Evolutionary conservation across 805 yeast genomes (phyloP), one percentile per base, ranked within the genome.

Genomic region (Cyberlindnera veronae): DNA sequence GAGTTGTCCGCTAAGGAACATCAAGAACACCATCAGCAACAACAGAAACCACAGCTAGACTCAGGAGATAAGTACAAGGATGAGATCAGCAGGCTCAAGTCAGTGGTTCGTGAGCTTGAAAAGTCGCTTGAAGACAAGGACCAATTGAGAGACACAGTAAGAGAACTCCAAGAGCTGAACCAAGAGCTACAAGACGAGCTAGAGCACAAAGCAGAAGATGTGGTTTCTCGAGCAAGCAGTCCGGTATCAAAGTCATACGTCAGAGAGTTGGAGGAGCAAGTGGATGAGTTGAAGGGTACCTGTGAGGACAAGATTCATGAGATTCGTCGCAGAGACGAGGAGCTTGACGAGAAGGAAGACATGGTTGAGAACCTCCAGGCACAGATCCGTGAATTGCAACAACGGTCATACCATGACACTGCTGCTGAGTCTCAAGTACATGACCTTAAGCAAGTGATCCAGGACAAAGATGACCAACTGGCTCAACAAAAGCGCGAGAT

Each of bases 281-380:
- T 49, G n/a, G 53, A 53, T 3, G 44, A 41, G 19, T 24, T 44
- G 3, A 36, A 45, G n/a, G 35, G 27, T 15, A 29, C 34, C 4
- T n/a, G 38, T 4, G 50, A 49, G 17, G 54, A 52, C 17, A 39
- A 29, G n/a, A 46, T 44, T 2, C 36, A 41, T 22, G 52, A 49
- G 10, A 6, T 55, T 5, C 53, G 52, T n/a, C 43, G 42, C 3
- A 48, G 40, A 36, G 51, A 51, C 11, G 39, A 51, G 13, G 49
- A 51, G 12, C 34, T 60, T 21, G 56, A 56, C 10, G 45, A 43
- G 19, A 38, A 47, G 28, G 41, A 45, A 3, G 50, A 50, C 5
- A 41, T 45, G 24, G 30, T 51, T 15, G 50, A 49, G 28, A 37
- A 39, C 3, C 35, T 53, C 12, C 51, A 49, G 22, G 45, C 44